phyloP scores from a whole-genome alignment of 306 rosid genomes.

The Albizia julibrissin region DNA sequence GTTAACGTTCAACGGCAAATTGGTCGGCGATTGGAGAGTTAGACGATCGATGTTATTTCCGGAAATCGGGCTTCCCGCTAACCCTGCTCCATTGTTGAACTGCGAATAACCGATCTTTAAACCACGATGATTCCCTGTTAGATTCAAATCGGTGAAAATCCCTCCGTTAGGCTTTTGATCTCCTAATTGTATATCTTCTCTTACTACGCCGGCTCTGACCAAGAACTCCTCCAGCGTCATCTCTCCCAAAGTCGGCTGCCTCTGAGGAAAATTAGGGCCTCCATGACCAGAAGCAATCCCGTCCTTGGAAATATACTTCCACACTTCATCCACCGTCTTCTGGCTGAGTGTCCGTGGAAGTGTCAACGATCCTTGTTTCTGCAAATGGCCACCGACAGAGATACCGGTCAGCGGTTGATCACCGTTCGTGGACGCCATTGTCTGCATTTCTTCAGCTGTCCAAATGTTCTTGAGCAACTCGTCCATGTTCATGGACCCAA shows the following conservation, averaged over 20 bases:
- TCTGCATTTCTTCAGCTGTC: slow-evolving; percentile 93
- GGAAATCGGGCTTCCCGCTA: slow-evolving; percentile 46
- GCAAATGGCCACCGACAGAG: slow-evolving; percentile 45
- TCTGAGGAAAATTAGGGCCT: slow-evolving; percentile 50
- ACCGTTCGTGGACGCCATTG: slow-evolving; percentile 39
- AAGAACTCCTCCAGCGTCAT: slow-evolving; percentile 93
- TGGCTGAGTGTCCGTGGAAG: slow-evolving; percentile 87
- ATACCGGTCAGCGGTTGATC: slow-evolving; percentile 36
- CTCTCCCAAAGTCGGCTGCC: slow-evolving; percentile 89
- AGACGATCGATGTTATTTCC: slow-evolving; percentile 47
- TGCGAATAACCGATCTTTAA: slow-evolving; percentile 64
- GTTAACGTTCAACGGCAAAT: slow-evolving; percentile 78
- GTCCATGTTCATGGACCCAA: slow-evolving; percentile 99
- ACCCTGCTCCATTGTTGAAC: slow-evolving; percentile 38
- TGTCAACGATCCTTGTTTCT: slow-evolving; percentile 85
- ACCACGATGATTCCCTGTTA: slow-evolving; percentile 35
- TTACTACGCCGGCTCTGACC: slow-evolving; percentile 89
- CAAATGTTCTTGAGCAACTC: slow-evolving; percentile 92
- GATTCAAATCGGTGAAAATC: slow-evolving; percentile 50
- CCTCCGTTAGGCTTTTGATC: slow-evolving; percentile 44
- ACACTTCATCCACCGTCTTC: slow-evolving; percentile 92
- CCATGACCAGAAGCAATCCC: neutral
- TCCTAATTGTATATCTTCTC: slow-evolving; percentile 63
- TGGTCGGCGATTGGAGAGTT: slow-evolving; percentile 55
- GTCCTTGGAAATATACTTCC: slow-evolving; percentile 69